A percentile compares a stretch with the other conserved stretches of the same genome.
Conservation (phyloP, 768 basidiomycete species). For the Panaeolus papilionaceus region DNA sequence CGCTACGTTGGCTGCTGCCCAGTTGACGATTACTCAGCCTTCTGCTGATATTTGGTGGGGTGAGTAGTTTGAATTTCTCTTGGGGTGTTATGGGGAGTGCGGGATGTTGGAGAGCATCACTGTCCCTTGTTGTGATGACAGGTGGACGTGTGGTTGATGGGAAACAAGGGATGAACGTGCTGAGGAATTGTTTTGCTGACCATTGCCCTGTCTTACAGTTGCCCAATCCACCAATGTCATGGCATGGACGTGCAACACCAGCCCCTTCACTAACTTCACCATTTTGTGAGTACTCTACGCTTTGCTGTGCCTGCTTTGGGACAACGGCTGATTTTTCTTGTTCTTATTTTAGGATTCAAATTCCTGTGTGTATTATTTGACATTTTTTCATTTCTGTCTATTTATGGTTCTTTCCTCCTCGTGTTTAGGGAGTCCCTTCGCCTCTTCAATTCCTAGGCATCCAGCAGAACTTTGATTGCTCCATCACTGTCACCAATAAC, state of each 20-base stretch:
- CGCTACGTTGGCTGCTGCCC: slow-evolving; percentile 44
- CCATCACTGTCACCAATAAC: slow-evolving; percentile 53
- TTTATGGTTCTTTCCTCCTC: not conserved
- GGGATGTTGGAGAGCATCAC: not conserved
- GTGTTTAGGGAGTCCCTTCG: slow-evolving; percentile 24
- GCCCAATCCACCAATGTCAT: slow-evolving; percentile 62
- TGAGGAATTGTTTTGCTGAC: not conserved
- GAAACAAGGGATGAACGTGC: not conserved
- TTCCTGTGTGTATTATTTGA: slow-evolving; percentile 49
- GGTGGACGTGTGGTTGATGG: not conserved
- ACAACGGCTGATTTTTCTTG: slow-evolving; percentile 32
- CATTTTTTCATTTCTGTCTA: slow-evolving; percentile 46
- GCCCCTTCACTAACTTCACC: slow-evolving; percentile 49
- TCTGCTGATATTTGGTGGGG: slow-evolving; percentile 62
- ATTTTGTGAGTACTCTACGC: slow-evolving; percentile 50
- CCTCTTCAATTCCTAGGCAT: slow-evolving; percentile 52
- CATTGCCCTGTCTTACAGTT: slow-evolving; percentile 44
- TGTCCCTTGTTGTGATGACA: not conserved
- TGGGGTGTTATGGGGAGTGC: not conserved
- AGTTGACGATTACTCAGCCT: slow-evolving; percentile 51
- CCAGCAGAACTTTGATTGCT: slow-evolving; percentile 65
- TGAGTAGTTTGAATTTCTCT: slow-evolving; percentile 35
- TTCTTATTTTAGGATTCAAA: slow-evolving; percentile 44
- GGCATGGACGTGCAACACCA: slow-evolving; percentile 59
- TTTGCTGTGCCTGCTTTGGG: slow-evolving; percentile 14